Evolutionary conservation across 805 yeast genomes (phyloP).

Genomic region (Ogataea ramenticola): DNA sequence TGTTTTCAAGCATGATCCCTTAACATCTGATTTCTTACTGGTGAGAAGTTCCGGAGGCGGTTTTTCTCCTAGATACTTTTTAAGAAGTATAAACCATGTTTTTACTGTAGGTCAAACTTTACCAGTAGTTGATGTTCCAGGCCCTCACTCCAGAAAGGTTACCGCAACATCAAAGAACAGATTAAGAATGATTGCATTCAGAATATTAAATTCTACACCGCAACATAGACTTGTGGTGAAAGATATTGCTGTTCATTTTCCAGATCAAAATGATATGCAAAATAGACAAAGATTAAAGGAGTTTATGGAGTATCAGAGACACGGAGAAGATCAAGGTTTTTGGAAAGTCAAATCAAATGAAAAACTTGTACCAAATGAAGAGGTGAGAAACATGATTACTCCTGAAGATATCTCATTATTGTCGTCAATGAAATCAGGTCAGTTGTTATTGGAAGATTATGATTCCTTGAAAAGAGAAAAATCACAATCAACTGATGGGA

Average conservation of each 20-base stretch:
- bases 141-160: constrained; percentile 94
- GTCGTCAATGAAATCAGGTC: constrained; percentile 93
- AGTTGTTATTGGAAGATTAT: constrained; percentile 76
- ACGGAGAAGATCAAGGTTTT: constrained; percentile 88
- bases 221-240: constrained; percentile 72
- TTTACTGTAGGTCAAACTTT: constrained; percentile 89
- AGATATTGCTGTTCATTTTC: constrained; percentile 87
- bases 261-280: constrained; percentile 96
- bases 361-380: constrained; percentile 66
- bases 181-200: constrained; percentile 85
- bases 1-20: constrained; percentile 76
- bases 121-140: constrained; percentile 93
- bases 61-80: constrained; percentile 52
- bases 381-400: constrained; percentile 70
- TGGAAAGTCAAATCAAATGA: constrained; percentile 82
- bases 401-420: constrained; percentile 87
- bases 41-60: constrained; percentile 78
- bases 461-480: constrained; percentile 43
- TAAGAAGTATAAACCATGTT: constrained; percentile 62
- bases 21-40: constrained; percentile 73
- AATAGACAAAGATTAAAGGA: constrained; percentile 92
- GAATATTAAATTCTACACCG: constrained; percentile 72
- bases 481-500: constrained; percentile 18
- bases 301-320: constrained; percentile 94
- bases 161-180: constrained; percentile 89